Conservation (phyloP, 257 asterid species). For the Verbena officinalis region DNA sequence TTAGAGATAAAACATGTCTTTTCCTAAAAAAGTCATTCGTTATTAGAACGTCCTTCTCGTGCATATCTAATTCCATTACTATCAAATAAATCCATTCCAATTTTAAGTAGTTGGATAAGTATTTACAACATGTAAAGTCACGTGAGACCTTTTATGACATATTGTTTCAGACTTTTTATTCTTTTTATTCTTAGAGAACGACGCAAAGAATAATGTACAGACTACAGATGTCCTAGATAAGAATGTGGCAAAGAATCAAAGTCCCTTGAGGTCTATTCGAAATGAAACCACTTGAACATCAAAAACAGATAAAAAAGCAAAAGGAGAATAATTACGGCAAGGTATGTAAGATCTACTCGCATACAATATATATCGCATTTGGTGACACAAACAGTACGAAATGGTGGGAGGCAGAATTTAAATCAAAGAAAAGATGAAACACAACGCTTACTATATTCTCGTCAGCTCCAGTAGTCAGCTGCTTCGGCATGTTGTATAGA, state of each 20-base stretch:
- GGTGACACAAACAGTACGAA: constrained; percentile 10
- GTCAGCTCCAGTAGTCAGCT: constrained; percentile 72
- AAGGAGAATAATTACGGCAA: background rate
- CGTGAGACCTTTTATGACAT: background rate
- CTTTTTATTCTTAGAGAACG: constrained; percentile 2
- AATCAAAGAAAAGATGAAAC: constrained; percentile 22
- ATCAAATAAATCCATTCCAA: too few species aligned
- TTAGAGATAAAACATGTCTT: background rate
- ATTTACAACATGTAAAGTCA: background rate
- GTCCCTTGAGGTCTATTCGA: background rate
- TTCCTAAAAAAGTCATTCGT: background rate
- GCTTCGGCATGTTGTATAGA: constrained; percentile 51
- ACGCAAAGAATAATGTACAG: background rate
- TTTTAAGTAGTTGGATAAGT: background rate
- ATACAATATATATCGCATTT: background rate
- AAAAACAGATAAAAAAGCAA: background rate
- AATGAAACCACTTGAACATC: constrained; percentile 5
- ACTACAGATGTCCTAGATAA: background rate
- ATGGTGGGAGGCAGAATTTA: constrained; percentile 15
- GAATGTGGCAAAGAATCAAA: background rate
- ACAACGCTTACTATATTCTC: constrained; percentile 63
- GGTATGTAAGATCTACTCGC: constrained; percentile 12
- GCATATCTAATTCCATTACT: constrained; percentile 5
- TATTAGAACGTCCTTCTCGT: constrained; percentile 2
- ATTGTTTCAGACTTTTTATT: background rate